A percentile compares a stretch with the other conserved stretches of the same genome.
Evolutionary conservation across 2,329 filamentous ascomycete species (phyloP).

Genomic region (Dendrostoma leiphaemia): DNA sequence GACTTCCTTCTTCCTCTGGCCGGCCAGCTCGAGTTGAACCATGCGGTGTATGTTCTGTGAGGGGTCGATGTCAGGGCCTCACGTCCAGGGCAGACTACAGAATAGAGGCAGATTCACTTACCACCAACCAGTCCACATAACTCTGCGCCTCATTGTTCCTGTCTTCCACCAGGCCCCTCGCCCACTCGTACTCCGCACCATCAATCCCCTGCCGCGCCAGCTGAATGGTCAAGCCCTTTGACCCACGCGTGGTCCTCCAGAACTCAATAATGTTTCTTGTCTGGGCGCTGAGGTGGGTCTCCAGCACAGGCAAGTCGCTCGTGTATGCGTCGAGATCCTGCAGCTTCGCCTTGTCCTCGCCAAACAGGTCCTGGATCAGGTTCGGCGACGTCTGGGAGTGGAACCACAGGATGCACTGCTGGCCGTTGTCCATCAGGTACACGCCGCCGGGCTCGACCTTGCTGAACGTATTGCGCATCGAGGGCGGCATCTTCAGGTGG

Average conservation of each 20-base stretch:
- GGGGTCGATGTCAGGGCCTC: not conserved
- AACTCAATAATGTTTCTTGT: slow-evolving; percentile 92
- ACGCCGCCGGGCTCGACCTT: slow-evolving; percentile 89
- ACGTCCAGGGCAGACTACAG: no score
- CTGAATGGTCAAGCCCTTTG: slow-evolving; percentile 85
- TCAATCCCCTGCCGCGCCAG: slow-evolving; percentile 90
- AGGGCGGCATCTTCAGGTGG: slow-evolving; percentile 78
- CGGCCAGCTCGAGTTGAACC: slow-evolving; percentile 82
- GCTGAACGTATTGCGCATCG: slow-evolving; percentile 79
- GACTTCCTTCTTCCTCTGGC: slow-evolving; percentile 67
- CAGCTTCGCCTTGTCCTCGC: slow-evolving; percentile 67
- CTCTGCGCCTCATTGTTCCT: slow-evolving; percentile 96
- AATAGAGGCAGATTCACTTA: not conserved
- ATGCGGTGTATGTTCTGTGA: slow-evolving; percentile 74
- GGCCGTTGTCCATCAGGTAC: slow-evolving; percentile 94
- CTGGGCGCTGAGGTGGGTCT: slow-evolving; percentile 93
- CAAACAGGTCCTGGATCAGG: slow-evolving; percentile 86
- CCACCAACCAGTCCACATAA: slow-evolving; percentile 96
- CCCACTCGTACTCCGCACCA: slow-evolving; percentile 95
- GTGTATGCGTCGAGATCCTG: slow-evolving; percentile 79
- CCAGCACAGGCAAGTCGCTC: slow-evolving; percentile 75
- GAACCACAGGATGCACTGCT: slow-evolving; percentile 88
- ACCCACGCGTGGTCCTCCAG: slow-evolving; percentile 74
- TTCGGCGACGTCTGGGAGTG: slow-evolving; percentile 92
- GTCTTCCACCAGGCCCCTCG: slow-evolving; percentile 85